phyloP scores from a whole-genome alignment of 257 asterid species.

The Plantago ovata region DNA sequence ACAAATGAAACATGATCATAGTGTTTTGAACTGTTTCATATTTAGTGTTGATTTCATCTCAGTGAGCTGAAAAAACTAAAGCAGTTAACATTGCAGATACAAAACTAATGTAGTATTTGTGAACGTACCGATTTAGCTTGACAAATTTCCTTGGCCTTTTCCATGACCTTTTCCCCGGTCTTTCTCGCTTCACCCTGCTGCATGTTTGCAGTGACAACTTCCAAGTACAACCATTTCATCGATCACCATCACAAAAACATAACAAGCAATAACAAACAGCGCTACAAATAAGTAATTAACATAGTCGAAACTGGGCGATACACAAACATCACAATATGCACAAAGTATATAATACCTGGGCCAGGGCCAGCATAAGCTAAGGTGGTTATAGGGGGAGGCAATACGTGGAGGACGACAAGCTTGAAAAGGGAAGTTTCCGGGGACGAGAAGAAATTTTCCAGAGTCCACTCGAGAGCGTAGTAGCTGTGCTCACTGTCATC shows the following conservation, averaged over 20 bases:
- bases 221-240: not conserved
- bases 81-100: not conserved
- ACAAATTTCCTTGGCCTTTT: conserved; percentile 58
- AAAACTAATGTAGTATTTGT: not conserved
- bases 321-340: no score
- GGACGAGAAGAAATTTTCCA: conserved; percentile 57
- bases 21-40: no score
- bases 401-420: conserved; percentile 61
- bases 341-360: no score
- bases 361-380: conserved; percentile 72
- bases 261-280: not conserved
- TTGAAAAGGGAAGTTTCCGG: conserved; percentile 44
- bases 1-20: conserved; percentile 3
- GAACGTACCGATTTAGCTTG: conserved; percentile 53
- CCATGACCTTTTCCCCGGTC: conserved; percentile 55
- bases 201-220: conserved; percentile 70
- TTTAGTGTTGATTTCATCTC: no score
- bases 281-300: not conserved
- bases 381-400: conserved; percentile 43
- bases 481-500: conserved; percentile 81
- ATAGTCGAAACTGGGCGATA: no score
- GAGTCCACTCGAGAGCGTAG: conserved; percentile 74
- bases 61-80: no score
- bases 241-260: no score
- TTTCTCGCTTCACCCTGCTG: conserved; percentile 61